A percentile compares a stretch with the other conserved stretches of the same genome.
These are phyloP conservation scores for Colletotrichum spinosum DNA, from an alignment of 2,329 filamentous ascomycete species.

Conservation along the genomic window DNA sequence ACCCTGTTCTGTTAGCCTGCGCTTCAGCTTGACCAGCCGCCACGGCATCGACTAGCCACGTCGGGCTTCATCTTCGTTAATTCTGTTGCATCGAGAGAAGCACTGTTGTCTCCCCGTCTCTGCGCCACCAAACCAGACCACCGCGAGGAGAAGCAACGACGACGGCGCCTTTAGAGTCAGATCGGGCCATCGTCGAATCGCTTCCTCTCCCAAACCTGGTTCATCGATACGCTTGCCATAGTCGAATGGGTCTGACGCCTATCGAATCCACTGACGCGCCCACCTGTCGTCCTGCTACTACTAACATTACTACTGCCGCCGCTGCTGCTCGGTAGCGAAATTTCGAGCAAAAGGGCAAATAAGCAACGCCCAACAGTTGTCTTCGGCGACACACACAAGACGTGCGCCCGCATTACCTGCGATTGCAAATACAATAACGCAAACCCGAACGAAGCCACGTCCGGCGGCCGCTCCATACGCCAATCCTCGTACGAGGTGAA, in stretches of 20 bases:
- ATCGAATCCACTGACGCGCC: conserved; percentile 33
- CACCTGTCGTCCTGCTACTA: conserved; percentile 26
- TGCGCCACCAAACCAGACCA: conserved; percentile 22
- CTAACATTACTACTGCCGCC: no score
- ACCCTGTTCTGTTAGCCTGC: conserved; percentile 28
- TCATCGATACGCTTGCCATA: conserved; percentile 34
- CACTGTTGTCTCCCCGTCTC: conserved; percentile 15
- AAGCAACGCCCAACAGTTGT: conserved; percentile 22
- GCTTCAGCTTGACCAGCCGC: conserved; percentile 31
- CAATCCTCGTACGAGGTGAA: conserved; percentile 22
- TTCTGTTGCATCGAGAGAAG: conserved; percentile 29
- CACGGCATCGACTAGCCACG: conserved; percentile 33
- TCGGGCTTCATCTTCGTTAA: conserved; percentile 34
- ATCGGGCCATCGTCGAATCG: conserved; percentile 27
- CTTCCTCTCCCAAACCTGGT: conserved; percentile 32
- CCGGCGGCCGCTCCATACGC: conserved; percentile 28
- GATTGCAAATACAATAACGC: background rate
- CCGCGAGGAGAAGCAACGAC: conserved; percentile 15
- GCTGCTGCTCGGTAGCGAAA: conserved; percentile 18
- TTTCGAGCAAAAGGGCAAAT: conserved; percentile 22
- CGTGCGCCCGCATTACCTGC: background rate
- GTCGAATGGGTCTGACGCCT: conserved; percentile 37
- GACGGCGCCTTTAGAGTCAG: background rate
- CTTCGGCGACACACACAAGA: conserved; percentile 20
- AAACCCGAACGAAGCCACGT: conserved; percentile 28